phyloP scores from a whole-genome alignment of 2,329 filamentous ascomycete genomes.

The Aspergillus arachidicola region DNA sequence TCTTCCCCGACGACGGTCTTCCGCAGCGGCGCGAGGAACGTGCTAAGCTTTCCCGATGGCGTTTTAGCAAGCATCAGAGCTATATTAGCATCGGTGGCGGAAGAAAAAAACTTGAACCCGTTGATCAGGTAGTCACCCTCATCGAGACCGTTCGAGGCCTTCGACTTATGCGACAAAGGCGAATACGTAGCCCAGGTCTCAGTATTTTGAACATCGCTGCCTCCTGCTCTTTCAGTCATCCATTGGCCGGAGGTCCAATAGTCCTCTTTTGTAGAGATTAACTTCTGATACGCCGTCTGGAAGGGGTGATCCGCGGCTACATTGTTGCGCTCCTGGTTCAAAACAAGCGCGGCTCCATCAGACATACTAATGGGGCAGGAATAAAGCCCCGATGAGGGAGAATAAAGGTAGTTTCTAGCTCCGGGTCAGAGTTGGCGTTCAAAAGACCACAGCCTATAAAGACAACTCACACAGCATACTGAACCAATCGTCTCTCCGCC shows the following conservation, averaged over 20 bases:
- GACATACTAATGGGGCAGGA: conserved; percentile 68
- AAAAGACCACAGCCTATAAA: not conserved
- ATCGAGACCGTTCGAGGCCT: not conserved
- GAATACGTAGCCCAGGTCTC: conserved; percentile 61
- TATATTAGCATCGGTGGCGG: conserved; percentile 67
- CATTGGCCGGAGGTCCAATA: conserved; percentile 73
- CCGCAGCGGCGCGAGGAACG: conserved; percentile 66
- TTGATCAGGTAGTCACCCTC: conserved; percentile 49
- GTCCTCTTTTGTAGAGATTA: conserved; percentile 27
- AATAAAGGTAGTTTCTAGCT: conserved; percentile 57
- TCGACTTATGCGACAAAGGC: conserved; percentile 15
- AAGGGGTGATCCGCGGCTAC: conserved; percentile 13
- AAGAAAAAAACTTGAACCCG: conserved; percentile 75
- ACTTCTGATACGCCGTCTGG: conserved; percentile 10
- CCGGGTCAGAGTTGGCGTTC: not conserved
- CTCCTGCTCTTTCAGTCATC: conserved; percentile 74
- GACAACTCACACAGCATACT: conserved; percentile 31
- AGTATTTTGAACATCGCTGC: conserved; percentile 68
- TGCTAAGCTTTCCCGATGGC: conserved; percentile 55
- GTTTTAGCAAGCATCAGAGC: conserved; percentile 66
- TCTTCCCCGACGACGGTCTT: conserved; percentile 4
- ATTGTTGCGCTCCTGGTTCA: conserved; percentile 22
- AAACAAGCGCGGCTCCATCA: conserved; percentile 41
- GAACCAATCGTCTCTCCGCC: conserved; percentile 23
- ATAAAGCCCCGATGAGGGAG: conserved; percentile 61